phyloP scores from a whole-genome alignment of 805 yeast genomes.

The Candida rishiriensis region DNA sequence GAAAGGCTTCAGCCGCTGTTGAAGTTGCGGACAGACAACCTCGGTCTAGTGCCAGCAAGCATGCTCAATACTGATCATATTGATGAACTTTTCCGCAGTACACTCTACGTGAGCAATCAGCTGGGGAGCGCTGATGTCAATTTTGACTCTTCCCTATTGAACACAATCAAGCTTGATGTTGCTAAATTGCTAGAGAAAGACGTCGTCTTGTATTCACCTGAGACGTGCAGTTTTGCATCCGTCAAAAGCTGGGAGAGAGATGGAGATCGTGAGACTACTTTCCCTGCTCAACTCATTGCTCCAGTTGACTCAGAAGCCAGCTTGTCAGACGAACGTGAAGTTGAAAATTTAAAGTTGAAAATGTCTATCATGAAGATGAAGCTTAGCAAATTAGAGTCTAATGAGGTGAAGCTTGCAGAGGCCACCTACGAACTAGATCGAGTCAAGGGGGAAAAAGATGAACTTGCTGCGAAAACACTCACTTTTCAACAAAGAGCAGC shows the following conservation, averaged over 20 bases:
- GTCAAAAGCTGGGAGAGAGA: too few relatives aligned
- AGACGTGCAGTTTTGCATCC: too few relatives aligned
- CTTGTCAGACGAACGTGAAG: conserved; percentile 1
- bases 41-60: too few relatives aligned
- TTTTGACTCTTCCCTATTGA: not conserved
- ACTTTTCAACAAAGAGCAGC: conserved; percentile 10
- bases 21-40: too few relatives aligned
- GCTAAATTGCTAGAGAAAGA: too few relatives aligned
- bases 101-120: not conserved
- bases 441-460: conserved; percentile 20
- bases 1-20: too few relatives aligned
- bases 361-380: conserved; percentile 42
- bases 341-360: conserved; percentile 43
- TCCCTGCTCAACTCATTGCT: too few relatives aligned
- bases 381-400: conserved; percentile 30
- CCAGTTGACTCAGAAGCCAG: too few relatives aligned
- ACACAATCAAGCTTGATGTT: too few relatives aligned
- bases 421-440: conserved; percentile 19
- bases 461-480: conserved; percentile 11
- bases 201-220: too few relatives aligned
- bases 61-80: not conserved
- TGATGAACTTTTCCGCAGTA: not conserved
- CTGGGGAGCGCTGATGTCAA: not conserved
- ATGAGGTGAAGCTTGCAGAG: conserved; percentile 25
- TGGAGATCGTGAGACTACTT: too few relatives aligned